Base-by-base conservation (phyloP, 805 yeast genomes). In the Pichia heedii region DNA sequence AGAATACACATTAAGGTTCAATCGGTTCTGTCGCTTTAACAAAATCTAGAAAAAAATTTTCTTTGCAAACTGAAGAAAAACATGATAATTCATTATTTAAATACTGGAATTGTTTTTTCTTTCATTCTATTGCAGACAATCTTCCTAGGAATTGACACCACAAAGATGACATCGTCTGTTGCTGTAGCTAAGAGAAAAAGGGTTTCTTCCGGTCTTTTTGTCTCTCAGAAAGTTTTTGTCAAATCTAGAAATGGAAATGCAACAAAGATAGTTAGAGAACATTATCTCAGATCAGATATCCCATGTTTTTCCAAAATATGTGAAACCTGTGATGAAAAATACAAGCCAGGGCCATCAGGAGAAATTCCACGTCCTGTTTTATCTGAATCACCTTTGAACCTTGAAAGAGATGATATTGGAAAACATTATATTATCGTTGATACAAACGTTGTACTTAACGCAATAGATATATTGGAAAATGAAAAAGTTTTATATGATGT, bases 201-300 rank as follows among this genome's bases (percentile, higher is more conserved):
- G 40, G 60, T 75, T 1, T 55, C 73, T 1, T 68, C 69, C 4
- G 81, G 81, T 1, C 60, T 76, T 21, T 70, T 83, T 3, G 93
- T 83, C 27, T 81, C 93, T 0, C 84, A 83, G 39, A 90, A 90
- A 62, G 96, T 93, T 15, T 90, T 84, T 66, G 95, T 93, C 44
- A 69, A 96, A 54, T 85, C 96, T 2, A 74, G 93, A 54, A 79
- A 83, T 49, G 97, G 97, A 10, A 81, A 81, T 37, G 96, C 97
- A 5, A 73, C 88, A 30, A 90, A 93, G 60, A 75, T 93, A 22
- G 95, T 90, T 10, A 73, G 97, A 51, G 99, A 93, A 59, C 98
- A 90, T 62, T 93, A 93, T 58, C 68, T 93, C 45, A 74, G 98
- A 61, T 77, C 76, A 42, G 99, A 93, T 63, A 87, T 93, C 40